A percentile compares a stretch with the other conserved stretches of the same genome.
These are phyloP conservation scores for Celoporthe dispersa DNA, from an alignment of 2,329 filamentous ascomycete genomes.

Conservation along the genomic window DNA sequence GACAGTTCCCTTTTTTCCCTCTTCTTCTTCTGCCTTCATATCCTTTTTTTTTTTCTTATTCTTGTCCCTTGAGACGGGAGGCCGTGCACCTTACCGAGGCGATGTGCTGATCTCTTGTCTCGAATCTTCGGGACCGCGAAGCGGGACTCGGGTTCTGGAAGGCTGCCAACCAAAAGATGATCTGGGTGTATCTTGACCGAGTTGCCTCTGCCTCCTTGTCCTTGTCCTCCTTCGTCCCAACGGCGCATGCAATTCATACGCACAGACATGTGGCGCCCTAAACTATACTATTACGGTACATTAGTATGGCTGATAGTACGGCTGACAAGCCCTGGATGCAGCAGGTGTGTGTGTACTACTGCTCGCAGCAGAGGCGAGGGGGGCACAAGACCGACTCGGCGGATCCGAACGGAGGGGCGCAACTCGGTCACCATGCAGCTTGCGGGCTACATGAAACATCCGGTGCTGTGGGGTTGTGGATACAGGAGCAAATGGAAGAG, in stretches of 20 bases:
- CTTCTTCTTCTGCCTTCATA: neutral
- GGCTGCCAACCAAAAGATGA: neutral
- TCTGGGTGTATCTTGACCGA: neutral
- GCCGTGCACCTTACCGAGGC: neutral
- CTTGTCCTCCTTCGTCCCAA: neutral
- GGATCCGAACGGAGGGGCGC: neutral
- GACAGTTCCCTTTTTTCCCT: neutral
- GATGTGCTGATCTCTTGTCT: slow-evolving; percentile 1
- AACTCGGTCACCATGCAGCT: neutral
- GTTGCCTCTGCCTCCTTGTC: neutral
- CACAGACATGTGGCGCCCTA: neutral
- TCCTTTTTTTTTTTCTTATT: neutral
- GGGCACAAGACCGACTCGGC: neutral
- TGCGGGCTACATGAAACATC: slow-evolving; percentile 10
- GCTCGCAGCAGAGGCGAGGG: neutral
- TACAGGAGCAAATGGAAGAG: neutral
- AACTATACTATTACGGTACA: neutral
- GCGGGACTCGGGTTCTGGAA: slow-evolving; percentile 1
- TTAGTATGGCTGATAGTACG: neutral
- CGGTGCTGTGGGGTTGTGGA: slow-evolving; percentile 9
- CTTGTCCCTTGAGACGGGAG: neutral
- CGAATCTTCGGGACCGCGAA: neutral
- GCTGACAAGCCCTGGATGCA: neutral
- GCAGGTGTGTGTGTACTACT: neutral
- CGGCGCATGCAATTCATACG: neutral